Percentiles rank a stretch among this genome's conserved stretches.
These are phyloP conservation scores for Collybia sordida DNA, from an alignment of 768 basidiomycete species.

Conservation along the genomic window DNA sequence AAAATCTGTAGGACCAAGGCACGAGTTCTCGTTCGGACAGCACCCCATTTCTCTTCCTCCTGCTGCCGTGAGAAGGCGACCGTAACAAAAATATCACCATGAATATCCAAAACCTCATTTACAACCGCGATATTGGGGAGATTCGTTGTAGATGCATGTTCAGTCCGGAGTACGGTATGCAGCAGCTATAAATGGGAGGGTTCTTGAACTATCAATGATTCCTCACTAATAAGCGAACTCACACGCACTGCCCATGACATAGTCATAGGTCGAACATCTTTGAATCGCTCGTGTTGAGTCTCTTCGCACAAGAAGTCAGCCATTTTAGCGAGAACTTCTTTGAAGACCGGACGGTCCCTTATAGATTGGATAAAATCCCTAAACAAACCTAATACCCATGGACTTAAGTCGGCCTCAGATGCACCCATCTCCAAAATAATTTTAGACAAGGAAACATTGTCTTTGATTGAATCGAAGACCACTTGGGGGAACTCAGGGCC, in stretches of 20 bases:
- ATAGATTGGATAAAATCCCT: constrained; percentile 61
- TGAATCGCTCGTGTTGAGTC: constrained; percentile 75
- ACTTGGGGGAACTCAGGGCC: constrained; percentile 72
- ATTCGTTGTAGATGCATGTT: no score
- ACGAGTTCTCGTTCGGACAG: constrained; percentile 32
- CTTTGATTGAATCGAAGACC: constrained; percentile 80
- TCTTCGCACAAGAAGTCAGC: constrained; percentile 78
- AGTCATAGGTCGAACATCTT: constrained; percentile 54
- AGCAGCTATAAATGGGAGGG: constrained; percentile 27
- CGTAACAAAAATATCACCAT: constrained; percentile 34
- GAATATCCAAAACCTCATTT: constrained; percentile 31
- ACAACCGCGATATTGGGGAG: no score
- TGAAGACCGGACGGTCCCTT: constrained; percentile 44
- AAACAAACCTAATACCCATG: constrained; percentile 66
- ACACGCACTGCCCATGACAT: constrained; percentile 66
- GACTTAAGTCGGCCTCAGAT: constrained; percentile 24
- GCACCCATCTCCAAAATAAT: constrained; percentile 37
- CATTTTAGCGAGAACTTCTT: constrained; percentile 72
- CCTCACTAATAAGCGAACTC: constrained; percentile 24
- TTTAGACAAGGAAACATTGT: constrained; percentile 60
- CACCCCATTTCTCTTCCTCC: constrained; percentile 31
- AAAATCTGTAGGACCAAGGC: constrained; percentile 32
- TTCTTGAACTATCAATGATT: neutral
- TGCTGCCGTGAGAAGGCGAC: constrained; percentile 37
- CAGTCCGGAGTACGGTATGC: constrained; percentile 23